Evolutionary conservation across 768 basidiomycete species (phyloP), one percentile per base, ranked within the genome.

Genomic region (Mycena galopus): DNA sequence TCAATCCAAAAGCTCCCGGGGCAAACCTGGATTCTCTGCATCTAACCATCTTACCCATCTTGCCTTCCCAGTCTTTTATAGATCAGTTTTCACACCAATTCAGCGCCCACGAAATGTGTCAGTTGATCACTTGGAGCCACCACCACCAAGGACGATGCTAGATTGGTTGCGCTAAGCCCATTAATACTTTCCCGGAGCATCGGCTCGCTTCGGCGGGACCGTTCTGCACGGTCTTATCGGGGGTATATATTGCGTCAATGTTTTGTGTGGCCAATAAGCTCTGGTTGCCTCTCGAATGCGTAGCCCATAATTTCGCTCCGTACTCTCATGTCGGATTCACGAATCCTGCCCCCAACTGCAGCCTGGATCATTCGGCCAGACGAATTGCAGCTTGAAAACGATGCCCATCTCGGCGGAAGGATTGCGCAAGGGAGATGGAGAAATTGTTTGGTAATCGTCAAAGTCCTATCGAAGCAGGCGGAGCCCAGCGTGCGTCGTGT

Each of bases 341-440:
- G 30, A 11, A 32, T 59, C 23, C 30, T 69, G 9, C 58, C 67
- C 63, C 67, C 74, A 35, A 59, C 61, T 60, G 55, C 56, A n/a
- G 32, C 67, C 14, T 75, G 74, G 74, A 66, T 72, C 17, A 75
- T 75, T 12, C 67, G 57, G 4, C 67, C 67, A 7, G 67, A 72
- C 25, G 63, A 72, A n/a, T n/a, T n/a, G n/a, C n/a, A n/a, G 17
- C 63, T 75, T n/a, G 42, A 63, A 5, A 67, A 75, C 47, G 64
- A 69, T n/a, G 67, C 67, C 14, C 63, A 72, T 58, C 61, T 64
- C 10, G 67, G 57, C 4, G 67, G 71, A 27, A 51, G 67, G 8
- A 75, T 72, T 27, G 74, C 67, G 9, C 71, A 56, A 50, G 76
- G 76, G 7, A 50, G n/a, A 27, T 71, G 70, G 68, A 65, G 65